These are phyloP conservation scores for Lachnellula arida DNA, from an alignment of 2,329 filamentous ascomycete genomes.

Conservation along the genomic window DNA sequence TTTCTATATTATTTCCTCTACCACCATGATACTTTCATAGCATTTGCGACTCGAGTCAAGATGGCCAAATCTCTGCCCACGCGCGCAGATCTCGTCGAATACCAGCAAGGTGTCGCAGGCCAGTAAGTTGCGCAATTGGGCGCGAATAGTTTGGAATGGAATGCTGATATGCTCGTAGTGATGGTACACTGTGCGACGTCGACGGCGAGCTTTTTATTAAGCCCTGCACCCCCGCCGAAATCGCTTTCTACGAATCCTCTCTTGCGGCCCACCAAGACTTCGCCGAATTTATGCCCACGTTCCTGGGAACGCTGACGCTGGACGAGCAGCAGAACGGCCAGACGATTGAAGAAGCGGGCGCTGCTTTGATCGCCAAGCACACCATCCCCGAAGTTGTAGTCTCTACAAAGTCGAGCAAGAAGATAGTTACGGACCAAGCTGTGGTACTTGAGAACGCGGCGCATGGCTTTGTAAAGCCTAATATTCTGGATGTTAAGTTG, in stretches of 20 bases:
- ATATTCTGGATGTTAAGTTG: slow-evolving; percentile 91
- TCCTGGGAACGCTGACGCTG: slow-evolving; percentile 75
- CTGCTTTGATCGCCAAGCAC: slow-evolving; percentile 27
- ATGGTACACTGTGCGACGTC: slow-evolving; percentile 81
- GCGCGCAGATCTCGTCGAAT: slow-evolving; percentile 57
- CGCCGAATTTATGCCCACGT: slow-evolving; percentile 75
- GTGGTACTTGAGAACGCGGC: slow-evolving; percentile 84
- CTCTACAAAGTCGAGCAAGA: slow-evolving; percentile 23
- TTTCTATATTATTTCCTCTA: slow-evolving; percentile 14
- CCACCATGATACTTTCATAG: slow-evolving; percentile 32
- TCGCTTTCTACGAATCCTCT: slow-evolving; percentile 80
- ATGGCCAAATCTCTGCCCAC: slow-evolving; percentile 39
- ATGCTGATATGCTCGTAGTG: slow-evolving; percentile 48
- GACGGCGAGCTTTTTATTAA: slow-evolving; percentile 89
- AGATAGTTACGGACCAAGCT: slow-evolving; percentile 70
- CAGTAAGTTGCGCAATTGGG: slow-evolving; percentile 56
- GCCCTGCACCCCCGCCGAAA: slow-evolving; percentile 80
- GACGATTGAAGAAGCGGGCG: slow-evolving; percentile 47
- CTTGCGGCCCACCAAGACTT: slow-evolving; percentile 64
- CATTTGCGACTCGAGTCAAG: slow-evolving; percentile 22
- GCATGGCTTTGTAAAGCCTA: slow-evolving; percentile 74
- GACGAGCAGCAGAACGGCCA: slow-evolving; percentile 47
- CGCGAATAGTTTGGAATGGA: not conserved
- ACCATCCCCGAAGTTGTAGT: slow-evolving; percentile 24
- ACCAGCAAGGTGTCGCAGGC: slow-evolving; percentile 74